Base-by-base conservation (phyloP, 2,329 filamentous ascomycete species). In the Fonsecaea pedrosoi region DNA sequence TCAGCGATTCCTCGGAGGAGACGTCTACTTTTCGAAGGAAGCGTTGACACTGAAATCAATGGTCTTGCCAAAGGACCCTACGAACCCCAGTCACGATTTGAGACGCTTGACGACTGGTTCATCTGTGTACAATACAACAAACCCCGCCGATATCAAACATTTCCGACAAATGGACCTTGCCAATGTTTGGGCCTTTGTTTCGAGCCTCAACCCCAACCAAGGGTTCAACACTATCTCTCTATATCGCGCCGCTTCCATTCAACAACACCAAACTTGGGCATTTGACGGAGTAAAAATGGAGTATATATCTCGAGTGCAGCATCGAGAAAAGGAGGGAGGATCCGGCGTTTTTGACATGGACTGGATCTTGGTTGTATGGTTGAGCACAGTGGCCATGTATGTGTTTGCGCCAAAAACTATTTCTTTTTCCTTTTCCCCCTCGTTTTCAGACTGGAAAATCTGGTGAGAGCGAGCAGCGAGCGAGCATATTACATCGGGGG, bases 221-320 rank as follows among this genome's bases (percentile, higher is more conserved):
- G 3, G 4, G 7, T n/a, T 48, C 42, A 25, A 2, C n/a, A 21
- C 38, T 15, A 18, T 21, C 21, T 12, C 18, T 13, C 37, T 13
- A 48, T n/a, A 21, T 21, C 12, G 8, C 42, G 6, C 42, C 7
- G 1, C 42, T 48, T 21, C 42, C n/a, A 48, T 48, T 48, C 10
- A 18, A 48, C 18, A 18, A 48, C 6, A 48, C 7, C 25, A 21
- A 21, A 21, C 6, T 21, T 21, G 5, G 1, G 18, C 42, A 48
- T 50, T 50, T 50, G 45, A 50, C 45, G 45, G 45, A 50, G 45
- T 50, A 25, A 50, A 25, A 50, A 50, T 8, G 45, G 45, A 50
- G 7, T 10, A 50, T 12, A 13, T 12, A 30, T 18, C 30, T 32
- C 30, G 30, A 15, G 37, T 25, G 18, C 45, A 10, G 45, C 45